Conservation (phyloP, 2,329 filamentous ascomycete genomes). For the Colletotrichum graminicola region DNA sequence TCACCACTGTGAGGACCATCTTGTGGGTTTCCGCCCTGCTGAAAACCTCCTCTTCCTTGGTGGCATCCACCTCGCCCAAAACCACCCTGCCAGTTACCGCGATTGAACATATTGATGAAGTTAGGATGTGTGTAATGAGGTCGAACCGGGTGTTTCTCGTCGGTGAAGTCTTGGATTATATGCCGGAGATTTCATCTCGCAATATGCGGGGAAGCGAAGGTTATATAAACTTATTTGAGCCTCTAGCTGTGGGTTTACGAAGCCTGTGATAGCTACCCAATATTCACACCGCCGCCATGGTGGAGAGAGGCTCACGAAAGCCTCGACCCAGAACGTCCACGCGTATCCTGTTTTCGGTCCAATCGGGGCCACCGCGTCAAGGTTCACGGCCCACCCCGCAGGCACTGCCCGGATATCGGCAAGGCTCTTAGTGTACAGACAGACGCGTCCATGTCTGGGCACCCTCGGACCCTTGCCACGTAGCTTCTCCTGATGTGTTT, state of each 20-base stretch:
- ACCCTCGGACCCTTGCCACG: constrained; percentile 34
- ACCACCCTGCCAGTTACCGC: constrained; percentile 25
- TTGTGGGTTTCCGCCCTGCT: constrained; percentile 27
- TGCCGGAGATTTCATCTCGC: neutral
- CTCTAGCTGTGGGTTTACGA: constrained; percentile 25
- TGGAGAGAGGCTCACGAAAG: constrained; percentile 40
- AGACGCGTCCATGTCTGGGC: constrained; percentile 34
- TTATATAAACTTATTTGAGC: constrained; percentile 37
- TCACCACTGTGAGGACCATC: constrained; percentile 21
- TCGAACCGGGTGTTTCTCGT: neutral
- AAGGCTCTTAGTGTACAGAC: constrained; percentile 33
- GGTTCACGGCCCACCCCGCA: constrained; percentile 39
- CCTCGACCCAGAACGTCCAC: constrained; percentile 37
- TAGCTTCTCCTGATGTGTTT: constrained; percentile 34
- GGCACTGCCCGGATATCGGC: constrained; percentile 39
- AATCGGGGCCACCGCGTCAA: constrained; percentile 41
- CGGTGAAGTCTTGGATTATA: constrained; percentile 6
- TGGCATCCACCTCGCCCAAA: constrained; percentile 22
- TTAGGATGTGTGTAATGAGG: neutral
- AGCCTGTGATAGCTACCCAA: constrained; percentile 37
- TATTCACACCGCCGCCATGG: constrained; percentile 40
- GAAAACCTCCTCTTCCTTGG: constrained; percentile 6
- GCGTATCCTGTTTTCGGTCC: constrained; percentile 36
- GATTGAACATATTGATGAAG: constrained; percentile 31
- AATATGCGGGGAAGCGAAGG: constrained; percentile 34